phyloP scores from a whole-genome alignment of 2,329 filamentous ascomycete genomes.

The Eutypa lata region DNA sequence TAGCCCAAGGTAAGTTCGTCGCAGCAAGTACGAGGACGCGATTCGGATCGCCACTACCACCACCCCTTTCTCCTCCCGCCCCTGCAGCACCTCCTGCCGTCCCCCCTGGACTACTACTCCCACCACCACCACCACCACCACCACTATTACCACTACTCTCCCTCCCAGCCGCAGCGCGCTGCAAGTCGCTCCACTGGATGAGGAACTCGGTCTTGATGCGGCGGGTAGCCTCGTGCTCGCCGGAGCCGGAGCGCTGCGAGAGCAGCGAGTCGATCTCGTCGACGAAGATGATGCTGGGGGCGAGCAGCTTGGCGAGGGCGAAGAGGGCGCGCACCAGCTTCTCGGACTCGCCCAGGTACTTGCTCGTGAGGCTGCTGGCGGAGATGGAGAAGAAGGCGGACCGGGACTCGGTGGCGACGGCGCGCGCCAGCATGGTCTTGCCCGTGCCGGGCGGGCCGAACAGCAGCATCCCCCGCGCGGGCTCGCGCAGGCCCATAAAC shows the following conservation, averaged over 20 bases:
- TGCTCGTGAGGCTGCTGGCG: slow-evolving; percentile 88
- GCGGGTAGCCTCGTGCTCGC: slow-evolving; percentile 88
- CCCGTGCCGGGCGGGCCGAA: slow-evolving; percentile 98
- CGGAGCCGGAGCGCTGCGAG: slow-evolving; percentile 75
- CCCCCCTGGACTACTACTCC: no score
- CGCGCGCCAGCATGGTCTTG: slow-evolving; percentile 95
- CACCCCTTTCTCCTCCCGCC: not conserved
- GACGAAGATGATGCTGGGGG: slow-evolving; percentile 96
- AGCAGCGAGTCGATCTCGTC: slow-evolving; percentile 96
- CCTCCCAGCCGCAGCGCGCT: slow-evolving; percentile 83
- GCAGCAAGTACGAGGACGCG: slow-evolving; percentile 90
- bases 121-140: not conserved
- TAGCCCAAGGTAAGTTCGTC: slow-evolving; percentile 95
- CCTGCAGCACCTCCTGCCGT: not conserved
- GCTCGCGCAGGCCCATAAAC: slow-evolving; percentile 92
- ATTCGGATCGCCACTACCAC: slow-evolving; percentile 62
- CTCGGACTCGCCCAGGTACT: slow-evolving; percentile 94
- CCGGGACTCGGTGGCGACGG: slow-evolving; percentile 89
- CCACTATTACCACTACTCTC: slow-evolving; percentile 57
- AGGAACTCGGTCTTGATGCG: slow-evolving; percentile 97
- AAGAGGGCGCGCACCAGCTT: slow-evolving; percentile 94
- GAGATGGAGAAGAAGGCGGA: slow-evolving; percentile 98
- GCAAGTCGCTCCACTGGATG: slow-evolving; percentile 94
- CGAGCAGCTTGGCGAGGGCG: slow-evolving; percentile 79
- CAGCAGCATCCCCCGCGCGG: slow-evolving; percentile 88